Conservation (phyloP, 495 filamentous ascomycete species). For the Lophium mytilinum region DNA sequence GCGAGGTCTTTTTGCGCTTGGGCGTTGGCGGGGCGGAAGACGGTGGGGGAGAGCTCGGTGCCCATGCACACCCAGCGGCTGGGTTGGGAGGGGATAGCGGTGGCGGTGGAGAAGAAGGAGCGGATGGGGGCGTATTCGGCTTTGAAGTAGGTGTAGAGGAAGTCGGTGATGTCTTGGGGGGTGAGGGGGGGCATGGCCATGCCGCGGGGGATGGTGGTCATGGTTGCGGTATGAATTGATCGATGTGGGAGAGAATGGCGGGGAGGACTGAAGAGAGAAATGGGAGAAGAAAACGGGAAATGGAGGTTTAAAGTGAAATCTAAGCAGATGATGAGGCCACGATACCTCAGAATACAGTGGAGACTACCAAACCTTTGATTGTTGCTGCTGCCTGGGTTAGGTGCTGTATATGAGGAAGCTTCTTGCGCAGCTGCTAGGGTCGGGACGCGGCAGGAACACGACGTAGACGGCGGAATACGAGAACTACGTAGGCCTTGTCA, state of each 20-base stretch:
- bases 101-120: constrained; percentile 19
- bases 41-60: constrained; percentile 15
- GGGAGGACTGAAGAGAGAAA: not conserved
- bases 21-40: constrained; percentile 19
- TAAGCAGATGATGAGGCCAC: not conserved
- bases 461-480: not conserved
- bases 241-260: too few relatives aligned
- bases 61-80: constrained; percentile 19
- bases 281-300: not conserved
- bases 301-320: not conserved
- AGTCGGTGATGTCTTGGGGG: constrained; percentile 17
- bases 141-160: constrained; percentile 24
- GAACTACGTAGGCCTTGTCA: not conserved
- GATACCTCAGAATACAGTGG: not conserved
- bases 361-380: not conserved
- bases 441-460: not conserved
- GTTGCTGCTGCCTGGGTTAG: constrained; percentile 15
- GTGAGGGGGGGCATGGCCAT: constrained; percentile 21
- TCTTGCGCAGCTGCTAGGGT: too few relatives aligned
- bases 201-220: constrained; percentile 20
- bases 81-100: constrained; percentile 14
- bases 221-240: not conserved
- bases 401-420: not conserved
- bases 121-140: constrained; percentile 23
- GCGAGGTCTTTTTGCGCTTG: constrained; percentile 26